These are phyloP conservation scores for Cetraspora pellucida DNA, from an alignment of 192 early-diverging fungal species.

Conservation along the genomic window DNA sequence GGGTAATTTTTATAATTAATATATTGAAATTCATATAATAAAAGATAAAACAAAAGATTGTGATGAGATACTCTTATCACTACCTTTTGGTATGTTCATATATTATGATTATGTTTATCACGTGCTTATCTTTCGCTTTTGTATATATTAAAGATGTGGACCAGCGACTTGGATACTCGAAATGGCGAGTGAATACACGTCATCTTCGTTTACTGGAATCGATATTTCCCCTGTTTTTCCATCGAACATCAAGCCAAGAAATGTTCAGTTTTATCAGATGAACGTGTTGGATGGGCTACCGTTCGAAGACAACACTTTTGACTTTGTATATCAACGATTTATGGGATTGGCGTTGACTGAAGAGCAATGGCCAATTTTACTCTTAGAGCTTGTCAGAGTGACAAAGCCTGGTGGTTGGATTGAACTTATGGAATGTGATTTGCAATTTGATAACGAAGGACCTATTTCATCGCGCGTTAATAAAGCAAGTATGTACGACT, in stretches of 20 bases:
- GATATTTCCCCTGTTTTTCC: constrained; percentile 46
- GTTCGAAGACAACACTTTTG: constrained; percentile 32
- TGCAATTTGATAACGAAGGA: constrained; percentile 1
- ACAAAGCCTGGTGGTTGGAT: constrained; percentile 40
- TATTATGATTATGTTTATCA: too few species aligned
- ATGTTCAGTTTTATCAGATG: constrained; percentile 34
- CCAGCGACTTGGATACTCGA: constrained; percentile 43
- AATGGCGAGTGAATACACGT: constrained; percentile 43
- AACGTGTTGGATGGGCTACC: constrained; percentile 33
- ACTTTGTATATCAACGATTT: constrained; percentile 26
- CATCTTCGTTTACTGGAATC: constrained; percentile 33
- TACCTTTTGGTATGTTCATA: too few species aligned
- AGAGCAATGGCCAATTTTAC: constrained; percentile 4
- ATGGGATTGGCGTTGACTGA: neutral
- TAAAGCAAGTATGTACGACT: neutral
- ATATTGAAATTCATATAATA: neutral
- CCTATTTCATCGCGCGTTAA: neutral
- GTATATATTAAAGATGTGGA: constrained; percentile 37
- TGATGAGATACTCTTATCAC: too few species aligned
- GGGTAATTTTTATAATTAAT: neutral
- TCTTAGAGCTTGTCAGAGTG: neutral
- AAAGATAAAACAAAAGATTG: too few species aligned
- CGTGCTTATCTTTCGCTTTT: too few species aligned
- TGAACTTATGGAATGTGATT: constrained; percentile 14
- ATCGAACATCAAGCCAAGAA: constrained; percentile 38